Conservation (phyloP, 2,329 filamentous ascomycete species). For the Botrytis fabae region DNA sequence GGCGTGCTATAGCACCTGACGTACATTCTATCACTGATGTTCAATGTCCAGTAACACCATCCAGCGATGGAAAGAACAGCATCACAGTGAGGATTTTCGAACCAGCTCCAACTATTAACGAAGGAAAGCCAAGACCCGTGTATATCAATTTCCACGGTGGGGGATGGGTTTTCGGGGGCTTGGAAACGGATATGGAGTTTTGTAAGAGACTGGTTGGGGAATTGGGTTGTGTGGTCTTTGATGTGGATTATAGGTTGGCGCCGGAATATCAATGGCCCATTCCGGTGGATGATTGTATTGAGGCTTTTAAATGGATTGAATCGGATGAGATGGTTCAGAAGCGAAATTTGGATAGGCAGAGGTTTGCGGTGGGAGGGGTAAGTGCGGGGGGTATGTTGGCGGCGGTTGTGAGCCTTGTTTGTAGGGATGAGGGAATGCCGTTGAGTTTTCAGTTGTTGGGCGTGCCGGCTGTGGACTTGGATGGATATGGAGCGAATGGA, state of each 20-base stretch:
- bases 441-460: slow-evolving; percentile 31
- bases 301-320: slow-evolving; percentile 46
- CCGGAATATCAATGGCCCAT: slow-evolving; percentile 50
- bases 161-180: slow-evolving; percentile 46
- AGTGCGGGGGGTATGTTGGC: slow-evolving; percentile 31
- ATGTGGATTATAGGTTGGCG: slow-evolving; percentile 47
- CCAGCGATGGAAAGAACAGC: slow-evolving; percentile 42
- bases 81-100: slow-evolving; percentile 46
- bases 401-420: slow-evolving; percentile 29
- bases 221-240: slow-evolving; percentile 45
- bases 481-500: slow-evolving; percentile 24
- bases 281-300: slow-evolving; percentile 47
- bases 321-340: slow-evolving; percentile 29
- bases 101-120: slow-evolving; percentile 36
- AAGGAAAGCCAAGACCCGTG: slow-evolving; percentile 40
- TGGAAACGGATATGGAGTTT: slow-evolving; percentile 44
- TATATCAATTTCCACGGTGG: slow-evolving; percentile 43
- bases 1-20: slow-evolving; percentile 41
- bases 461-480: slow-evolving; percentile 29
- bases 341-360: slow-evolving; percentile 27
- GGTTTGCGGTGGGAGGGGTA: slow-evolving; percentile 30
- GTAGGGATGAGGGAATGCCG: slow-evolving; percentile 27
- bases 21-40: slow-evolving; percentile 45
- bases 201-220: slow-evolving; percentile 46
- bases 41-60: slow-evolving; percentile 42